Conservation (phyloP, 73 alveolate genomes). For the Symbiodinium pilosum region DNA sequence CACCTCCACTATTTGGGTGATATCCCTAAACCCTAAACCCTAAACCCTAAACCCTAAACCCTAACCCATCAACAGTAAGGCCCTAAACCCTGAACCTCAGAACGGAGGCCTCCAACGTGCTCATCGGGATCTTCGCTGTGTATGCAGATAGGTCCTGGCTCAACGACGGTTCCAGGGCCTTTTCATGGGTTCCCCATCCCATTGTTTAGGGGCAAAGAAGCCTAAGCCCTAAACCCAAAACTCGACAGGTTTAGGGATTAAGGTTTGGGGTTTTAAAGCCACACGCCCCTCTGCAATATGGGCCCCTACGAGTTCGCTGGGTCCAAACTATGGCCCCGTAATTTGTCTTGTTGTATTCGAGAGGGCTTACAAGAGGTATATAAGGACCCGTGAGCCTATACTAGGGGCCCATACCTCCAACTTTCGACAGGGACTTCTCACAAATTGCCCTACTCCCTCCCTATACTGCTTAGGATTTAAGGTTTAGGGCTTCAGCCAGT, state of each 20-base stretch:
- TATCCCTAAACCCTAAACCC: neutral
- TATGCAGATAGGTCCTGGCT: constrained; percentile 66
- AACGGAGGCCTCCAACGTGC: constrained; percentile 31
- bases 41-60: neutral
- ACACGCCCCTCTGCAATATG: no score
- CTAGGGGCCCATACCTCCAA: no score
- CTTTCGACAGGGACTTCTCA: no score
- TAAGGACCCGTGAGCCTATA: no score
- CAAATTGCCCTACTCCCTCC: no score
- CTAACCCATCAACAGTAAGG: neutral
- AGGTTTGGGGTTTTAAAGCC: no score
- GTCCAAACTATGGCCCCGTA: neutral
- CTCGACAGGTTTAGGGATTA: neutral
- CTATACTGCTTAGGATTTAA: no score
- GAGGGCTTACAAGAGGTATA: neutral
- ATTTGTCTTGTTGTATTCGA: neutral
- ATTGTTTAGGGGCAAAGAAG: no score
- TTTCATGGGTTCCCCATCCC: neutral
- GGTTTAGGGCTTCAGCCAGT: no score
- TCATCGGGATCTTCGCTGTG: constrained; percentile 73
- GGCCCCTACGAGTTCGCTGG: no score
- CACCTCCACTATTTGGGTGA: neutral
- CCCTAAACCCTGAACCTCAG: neutral
- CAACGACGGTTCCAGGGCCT: neutral
- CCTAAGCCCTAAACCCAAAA: neutral